phyloP scores from a whole-genome alignment of 148 eudicot genomes.

The Simmondsia chinensis region DNA sequence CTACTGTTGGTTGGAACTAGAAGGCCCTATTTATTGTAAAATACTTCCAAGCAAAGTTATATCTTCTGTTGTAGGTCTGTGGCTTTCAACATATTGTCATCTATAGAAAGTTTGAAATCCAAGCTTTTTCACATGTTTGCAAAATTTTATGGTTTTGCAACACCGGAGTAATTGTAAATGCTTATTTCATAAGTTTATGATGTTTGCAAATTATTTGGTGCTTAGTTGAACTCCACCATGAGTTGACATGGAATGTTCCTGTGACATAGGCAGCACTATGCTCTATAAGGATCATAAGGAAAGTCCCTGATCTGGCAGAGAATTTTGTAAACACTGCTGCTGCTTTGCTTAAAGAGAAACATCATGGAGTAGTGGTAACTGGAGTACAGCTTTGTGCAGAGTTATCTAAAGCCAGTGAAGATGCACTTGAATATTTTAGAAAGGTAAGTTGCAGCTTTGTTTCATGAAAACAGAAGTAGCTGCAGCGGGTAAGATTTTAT shows the following conservation, averaged over 20 bases:
- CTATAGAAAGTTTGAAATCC: too few relatives aligned
- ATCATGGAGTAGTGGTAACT: slow-evolving; percentile 90
- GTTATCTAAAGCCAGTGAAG: slow-evolving; percentile 68
- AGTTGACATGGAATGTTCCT: slow-evolving; percentile 3
- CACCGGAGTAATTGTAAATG: too few relatives aligned
- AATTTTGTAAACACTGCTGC: slow-evolving; percentile 83
- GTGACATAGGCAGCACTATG: slow-evolving; percentile 87
- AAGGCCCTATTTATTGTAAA: too few relatives aligned
- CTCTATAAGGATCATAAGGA: slow-evolving; percentile 86
- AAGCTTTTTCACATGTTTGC: too few relatives aligned
- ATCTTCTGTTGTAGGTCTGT: too few relatives aligned
- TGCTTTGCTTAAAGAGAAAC: slow-evolving; percentile 87
- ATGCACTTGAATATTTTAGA: slow-evolving; percentile 90
- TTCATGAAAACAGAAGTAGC: not conserved
- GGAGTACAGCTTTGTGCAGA: slow-evolving; percentile 90
- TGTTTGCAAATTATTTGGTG: slow-evolving; percentile 1
- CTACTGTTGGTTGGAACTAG: too few relatives aligned
- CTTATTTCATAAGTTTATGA: too few relatives aligned
- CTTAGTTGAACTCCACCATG: not conserved
- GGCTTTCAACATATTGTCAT: too few relatives aligned
- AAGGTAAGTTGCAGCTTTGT: too few relatives aligned
- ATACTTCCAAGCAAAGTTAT: too few relatives aligned
- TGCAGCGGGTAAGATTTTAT: not conserved
- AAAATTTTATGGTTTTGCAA: too few relatives aligned
- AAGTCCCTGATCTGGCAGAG: slow-evolving; percentile 98